Conservation (phyloP, 2,329 filamentous ascomycete species). For the Hypoxylon rubiginosum region DNA sequence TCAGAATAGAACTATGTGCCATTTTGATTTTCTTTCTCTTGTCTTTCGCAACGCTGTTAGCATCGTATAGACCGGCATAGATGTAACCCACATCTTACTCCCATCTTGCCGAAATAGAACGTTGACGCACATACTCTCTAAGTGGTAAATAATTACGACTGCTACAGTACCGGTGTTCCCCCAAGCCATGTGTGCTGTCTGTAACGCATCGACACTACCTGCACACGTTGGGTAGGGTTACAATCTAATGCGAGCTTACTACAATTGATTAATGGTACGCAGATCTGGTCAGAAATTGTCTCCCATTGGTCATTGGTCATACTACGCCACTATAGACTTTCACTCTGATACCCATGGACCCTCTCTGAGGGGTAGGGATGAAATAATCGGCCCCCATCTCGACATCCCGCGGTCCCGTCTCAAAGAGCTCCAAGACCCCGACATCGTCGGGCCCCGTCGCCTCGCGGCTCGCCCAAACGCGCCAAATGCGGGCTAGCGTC, state of each 20-base stretch:
- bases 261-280: neutral
- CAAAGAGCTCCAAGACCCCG: neutral
- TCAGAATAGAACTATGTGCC: neutral
- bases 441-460: neutral
- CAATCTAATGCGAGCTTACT: neutral
- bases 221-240: neutral
- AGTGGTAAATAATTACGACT: neutral
- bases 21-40: neutral
- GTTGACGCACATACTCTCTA: neutral
- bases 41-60: neutral
- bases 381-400: neutral
- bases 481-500: constrained; percentile 55
- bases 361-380: neutral
- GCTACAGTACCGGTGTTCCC: neutral
- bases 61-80: neutral
- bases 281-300: neutral
- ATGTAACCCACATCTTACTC: constrained; percentile 1
- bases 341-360: neutral
- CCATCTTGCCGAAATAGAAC: neutral
- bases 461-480: constrained; percentile 53
- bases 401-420: constrained; percentile 1
- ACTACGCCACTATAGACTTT: neutral
- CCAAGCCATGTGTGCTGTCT: neutral
- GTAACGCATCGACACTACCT: too few species aligned
- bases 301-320: neutral